These are phyloP conservation scores for Suillus lakei DNA, from an alignment of 768 basidiomycete genomes.

Conservation along the genomic window DNA sequence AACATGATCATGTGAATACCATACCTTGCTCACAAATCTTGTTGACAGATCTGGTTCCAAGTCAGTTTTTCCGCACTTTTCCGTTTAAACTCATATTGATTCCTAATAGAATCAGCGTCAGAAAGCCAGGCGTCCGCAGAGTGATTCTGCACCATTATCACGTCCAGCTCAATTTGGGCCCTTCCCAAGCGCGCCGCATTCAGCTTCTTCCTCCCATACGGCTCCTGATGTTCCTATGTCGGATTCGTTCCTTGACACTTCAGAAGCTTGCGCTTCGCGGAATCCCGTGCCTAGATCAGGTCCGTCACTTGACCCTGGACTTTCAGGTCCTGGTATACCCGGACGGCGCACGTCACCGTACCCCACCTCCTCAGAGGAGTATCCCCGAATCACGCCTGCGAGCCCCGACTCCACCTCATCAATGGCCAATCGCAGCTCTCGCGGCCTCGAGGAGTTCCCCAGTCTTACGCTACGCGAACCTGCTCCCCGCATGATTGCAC, in stretches of 20 bases:
- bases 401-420: conserved; percentile 15
- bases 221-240: conserved; percentile 13
- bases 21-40: conserved; percentile 17
- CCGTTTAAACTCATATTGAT: conserved; percentile 14
- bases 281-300: conserved; percentile 17
- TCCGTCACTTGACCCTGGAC: conserved; percentile 40
- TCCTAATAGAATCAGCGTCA: conserved; percentile 79
- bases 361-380: conserved; percentile 24
- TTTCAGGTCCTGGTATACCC: conserved; percentile 63
- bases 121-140: conserved; percentile 79
- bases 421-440: conserved; percentile 9
- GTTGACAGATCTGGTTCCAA: conserved; percentile 85
- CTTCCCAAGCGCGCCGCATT: conserved; percentile 52
- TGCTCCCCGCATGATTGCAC: conserved; percentile 15
- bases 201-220: conserved; percentile 29
- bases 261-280: conserved; percentile 19
- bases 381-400: conserved; percentile 15
- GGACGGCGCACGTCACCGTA: conserved; percentile 32
- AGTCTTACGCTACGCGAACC: conserved; percentile 16
- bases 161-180: conserved; percentile 68
- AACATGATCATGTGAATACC: conserved; percentile 3
- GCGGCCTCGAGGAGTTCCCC: conserved; percentile 15
- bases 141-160: conserved; percentile 55
- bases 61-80: conserved; percentile 38
- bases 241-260: conserved; percentile 12